These are phyloP conservation scores for Neohortaea acidophila DNA, from an alignment of 495 filamentous ascomycete species.

Conservation along the genomic window DNA sequence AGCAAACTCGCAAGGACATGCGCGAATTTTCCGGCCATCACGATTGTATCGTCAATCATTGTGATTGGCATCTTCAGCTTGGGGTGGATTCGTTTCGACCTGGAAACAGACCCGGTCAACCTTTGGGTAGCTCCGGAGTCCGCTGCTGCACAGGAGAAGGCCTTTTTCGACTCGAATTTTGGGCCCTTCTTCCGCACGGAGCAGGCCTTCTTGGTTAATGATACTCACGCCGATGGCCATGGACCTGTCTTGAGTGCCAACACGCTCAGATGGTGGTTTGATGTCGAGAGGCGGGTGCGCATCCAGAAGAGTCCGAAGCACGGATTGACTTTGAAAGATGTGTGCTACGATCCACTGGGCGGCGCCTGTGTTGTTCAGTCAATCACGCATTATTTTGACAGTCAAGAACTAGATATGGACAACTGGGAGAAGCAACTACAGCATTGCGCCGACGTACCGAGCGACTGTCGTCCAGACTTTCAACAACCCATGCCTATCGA, in stretches of 20 bases:
- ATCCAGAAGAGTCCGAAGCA: conserved; percentile 49
- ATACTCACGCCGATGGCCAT: conserved; percentile 44
- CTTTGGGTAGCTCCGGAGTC: conserved; percentile 93
- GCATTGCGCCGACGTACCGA: conserved; percentile 57
- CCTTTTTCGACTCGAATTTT: conserved; percentile 87
- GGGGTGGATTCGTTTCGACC: conserved; percentile 70
- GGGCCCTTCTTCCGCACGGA: conserved; percentile 91
- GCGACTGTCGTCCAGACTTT: conserved; percentile 64
- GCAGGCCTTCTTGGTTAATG: conserved; percentile 86
- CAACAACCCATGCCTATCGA: conserved; percentile 69
- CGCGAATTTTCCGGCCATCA: conserved; percentile 69
- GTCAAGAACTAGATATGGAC: conserved; percentile 39
- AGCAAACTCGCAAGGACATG: conserved; percentile 65
- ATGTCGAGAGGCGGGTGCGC: conserved; percentile 61
- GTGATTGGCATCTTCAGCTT: conserved; percentile 61
- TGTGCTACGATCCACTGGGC: conserved; percentile 88
- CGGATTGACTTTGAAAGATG: conserved; percentile 55
- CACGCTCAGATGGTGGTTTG: conserved; percentile 86
- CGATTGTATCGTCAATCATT: conserved; percentile 54
- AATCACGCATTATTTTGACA: conserved; percentile 53
- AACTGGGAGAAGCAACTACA: conserved; percentile 55
- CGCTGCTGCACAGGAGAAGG: conserved; percentile 78
- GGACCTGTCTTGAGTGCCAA: conserved; percentile 75
- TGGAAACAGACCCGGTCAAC: conserved; percentile 79
- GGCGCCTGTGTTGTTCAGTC: conserved; percentile 86